Conservation (phyloP, 148 eudicot species). For the Amaranthus hypochondriacus region DNA sequence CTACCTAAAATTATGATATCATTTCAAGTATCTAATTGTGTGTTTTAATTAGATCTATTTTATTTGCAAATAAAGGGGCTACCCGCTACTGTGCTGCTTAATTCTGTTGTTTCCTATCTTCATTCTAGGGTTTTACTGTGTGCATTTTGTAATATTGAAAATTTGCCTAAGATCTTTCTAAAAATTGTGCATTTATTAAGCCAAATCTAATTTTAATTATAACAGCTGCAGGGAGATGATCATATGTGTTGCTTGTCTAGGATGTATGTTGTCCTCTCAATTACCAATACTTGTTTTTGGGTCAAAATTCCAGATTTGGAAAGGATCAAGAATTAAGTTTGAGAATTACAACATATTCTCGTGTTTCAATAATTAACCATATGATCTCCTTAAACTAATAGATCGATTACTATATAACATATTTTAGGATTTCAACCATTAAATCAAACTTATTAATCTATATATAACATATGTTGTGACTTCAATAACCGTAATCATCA, state of each 20-base stretch:
- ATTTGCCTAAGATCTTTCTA: too few species aligned
- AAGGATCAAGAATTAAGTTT: too few species aligned
- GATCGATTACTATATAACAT: too few species aligned
- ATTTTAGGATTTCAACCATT: too few species aligned
- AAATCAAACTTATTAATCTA: too few species aligned
- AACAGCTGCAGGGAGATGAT: neutral
- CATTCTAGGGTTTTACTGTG: slow-evolving; percentile 27
- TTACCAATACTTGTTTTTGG: neutral
- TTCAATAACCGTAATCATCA: too few species aligned
- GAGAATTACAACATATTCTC: too few species aligned
- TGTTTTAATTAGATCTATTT: slow-evolving; percentile 1
- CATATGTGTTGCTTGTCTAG: neutral
- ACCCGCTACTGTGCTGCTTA: neutral
- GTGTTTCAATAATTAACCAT: too few species aligned
- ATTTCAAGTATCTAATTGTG: neutral
- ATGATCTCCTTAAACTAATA: too few species aligned
- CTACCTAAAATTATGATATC: neutral
- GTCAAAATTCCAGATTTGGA: too few species aligned
- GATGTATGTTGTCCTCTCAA: neutral
- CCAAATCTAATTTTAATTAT: neutral
- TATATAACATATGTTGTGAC: too few species aligned
- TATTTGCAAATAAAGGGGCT: neutral
- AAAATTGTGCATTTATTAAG: neutral
- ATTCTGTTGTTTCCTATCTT: neutral
- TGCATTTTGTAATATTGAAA: neutral